phyloP scores from a whole-genome alignment of 352 stramenopile genomes.

The Pythium periplocum region DNA sequence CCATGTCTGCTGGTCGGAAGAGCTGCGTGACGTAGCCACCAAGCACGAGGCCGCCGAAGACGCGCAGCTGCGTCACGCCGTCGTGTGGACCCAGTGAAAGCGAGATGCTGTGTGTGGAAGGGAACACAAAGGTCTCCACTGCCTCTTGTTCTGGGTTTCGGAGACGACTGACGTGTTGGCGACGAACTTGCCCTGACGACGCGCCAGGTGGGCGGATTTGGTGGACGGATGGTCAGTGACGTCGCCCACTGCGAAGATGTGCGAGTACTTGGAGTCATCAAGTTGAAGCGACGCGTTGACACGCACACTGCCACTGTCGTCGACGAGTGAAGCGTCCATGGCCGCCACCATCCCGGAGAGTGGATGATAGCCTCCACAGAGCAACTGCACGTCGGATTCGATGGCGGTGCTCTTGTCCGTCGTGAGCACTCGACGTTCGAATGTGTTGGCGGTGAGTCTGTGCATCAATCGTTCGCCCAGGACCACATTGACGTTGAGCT shows the following conservation, averaged over 20 bases:
- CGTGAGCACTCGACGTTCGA: constrained; percentile 28
- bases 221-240: constrained; percentile 37
- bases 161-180: constrained; percentile 27
- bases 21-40: not conserved
- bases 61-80: not conserved
- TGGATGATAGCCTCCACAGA: constrained; percentile 33
- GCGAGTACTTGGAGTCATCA: constrained; percentile 28
- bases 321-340: constrained; percentile 43
- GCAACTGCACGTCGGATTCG: constrained; percentile 40
- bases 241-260: constrained; percentile 57
- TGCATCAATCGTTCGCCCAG: constrained; percentile 40
- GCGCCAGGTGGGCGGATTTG: constrained; percentile 27
- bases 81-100: constrained; percentile 1
- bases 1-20: not conserved
- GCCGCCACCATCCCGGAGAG: constrained; percentile 17
- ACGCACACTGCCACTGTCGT: constrained; percentile 28
- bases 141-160: not conserved
- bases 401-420: constrained; percentile 44
- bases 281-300: constrained; percentile 50
- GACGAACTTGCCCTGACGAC: not conserved
- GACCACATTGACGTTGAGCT: constrained; percentile 41
- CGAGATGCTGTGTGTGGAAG: not conserved
- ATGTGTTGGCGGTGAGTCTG: constrained; percentile 23
- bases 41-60: not conserved
- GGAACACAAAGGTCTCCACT: not conserved